Evolutionary conservation across 768 basidiomycete species (phyloP).

Genomic region (Pulveroboletus sp.): DNA sequence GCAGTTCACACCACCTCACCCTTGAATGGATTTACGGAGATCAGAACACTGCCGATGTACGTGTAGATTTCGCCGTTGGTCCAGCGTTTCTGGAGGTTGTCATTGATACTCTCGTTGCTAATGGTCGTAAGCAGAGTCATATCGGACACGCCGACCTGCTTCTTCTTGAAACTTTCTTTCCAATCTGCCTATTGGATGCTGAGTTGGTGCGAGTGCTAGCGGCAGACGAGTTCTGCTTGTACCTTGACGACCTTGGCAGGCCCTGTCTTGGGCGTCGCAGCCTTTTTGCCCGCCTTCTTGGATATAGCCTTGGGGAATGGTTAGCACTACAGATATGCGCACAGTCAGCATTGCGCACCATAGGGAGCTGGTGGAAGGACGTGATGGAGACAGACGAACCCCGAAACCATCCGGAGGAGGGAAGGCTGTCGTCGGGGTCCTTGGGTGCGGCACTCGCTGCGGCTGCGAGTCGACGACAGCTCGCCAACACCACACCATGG

Average conservation of each 20-base stretch:
- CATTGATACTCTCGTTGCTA: slow-evolving; percentile 96
- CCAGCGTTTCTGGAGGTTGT: slow-evolving; percentile 96
- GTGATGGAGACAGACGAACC: slow-evolving; percentile 3
- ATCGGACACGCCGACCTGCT: slow-evolving; percentile 95
- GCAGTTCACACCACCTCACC: slow-evolving; percentile 41
- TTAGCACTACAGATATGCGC: slow-evolving; percentile 1
- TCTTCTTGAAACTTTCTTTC: slow-evolving; percentile 99
- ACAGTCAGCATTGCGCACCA: slow-evolving; percentile 14
- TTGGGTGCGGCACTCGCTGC: not conserved
- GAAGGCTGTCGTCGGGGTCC: slow-evolving; percentile 19
- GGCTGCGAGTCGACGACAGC: slow-evolving; percentile 11
- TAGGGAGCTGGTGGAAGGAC: slow-evolving; percentile 10
- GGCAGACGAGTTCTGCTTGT: slow-evolving; percentile 8
- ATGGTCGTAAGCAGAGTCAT: slow-evolving; percentile 97
- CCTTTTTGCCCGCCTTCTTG: slow-evolving; percentile 89
- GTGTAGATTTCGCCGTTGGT: slow-evolving; percentile 96
- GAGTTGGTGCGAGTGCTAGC: slow-evolving; percentile 7
- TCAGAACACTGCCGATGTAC: slow-evolving; percentile 96
- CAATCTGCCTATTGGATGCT: slow-evolving; percentile 75
- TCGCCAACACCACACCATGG: slow-evolving; percentile 27
- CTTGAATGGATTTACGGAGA: slow-evolving; percentile 99
- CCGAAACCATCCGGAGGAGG: slow-evolving; percentile 10
- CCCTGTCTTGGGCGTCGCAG: slow-evolving; percentile 55
- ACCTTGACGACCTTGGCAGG: slow-evolving; percentile 74
- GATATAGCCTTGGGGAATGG: slow-evolving; percentile 59